Conservation (phyloP, 805 yeast genomes). For the Saccharomycopsis synnaedendra region DNA sequence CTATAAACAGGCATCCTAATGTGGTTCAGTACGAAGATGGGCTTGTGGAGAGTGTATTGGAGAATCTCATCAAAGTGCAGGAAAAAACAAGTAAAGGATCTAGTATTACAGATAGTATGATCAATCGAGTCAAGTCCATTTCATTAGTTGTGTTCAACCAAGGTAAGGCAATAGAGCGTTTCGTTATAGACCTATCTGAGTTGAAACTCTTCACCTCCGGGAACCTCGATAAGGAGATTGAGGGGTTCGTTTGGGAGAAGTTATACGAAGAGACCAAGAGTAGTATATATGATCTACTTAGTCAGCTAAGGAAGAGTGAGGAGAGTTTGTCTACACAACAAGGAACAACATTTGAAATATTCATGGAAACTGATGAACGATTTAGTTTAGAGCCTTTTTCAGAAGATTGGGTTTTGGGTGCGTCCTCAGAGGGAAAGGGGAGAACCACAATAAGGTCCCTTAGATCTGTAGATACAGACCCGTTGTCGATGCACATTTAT, state of each 20-base stretch:
- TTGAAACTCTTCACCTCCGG: background rate
- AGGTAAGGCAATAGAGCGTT: conserved; percentile 3
- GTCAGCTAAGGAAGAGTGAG: conserved; percentile 1
- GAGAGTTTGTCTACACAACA: background rate
- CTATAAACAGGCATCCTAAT: conserved; percentile 12
- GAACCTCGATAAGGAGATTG: conserved; percentile 1
- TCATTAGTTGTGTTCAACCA: conserved; percentile 9
- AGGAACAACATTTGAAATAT: conserved; percentile 3
- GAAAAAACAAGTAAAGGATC: background rate
- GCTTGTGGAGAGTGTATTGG: conserved; percentile 6
- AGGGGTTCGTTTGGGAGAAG: conserved; percentile 8
- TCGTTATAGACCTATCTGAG: conserved; percentile 5
- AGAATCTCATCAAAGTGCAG: conserved; percentile 1
- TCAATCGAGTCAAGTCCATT: conserved; percentile 9
- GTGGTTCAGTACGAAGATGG: conserved; percentile 13
- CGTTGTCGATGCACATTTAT: conserved; percentile 1
- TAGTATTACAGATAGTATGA: background rate
- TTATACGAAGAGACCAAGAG: conserved; percentile 9
- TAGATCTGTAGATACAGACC: conserved; percentile 1
- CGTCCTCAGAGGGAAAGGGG: background rate
- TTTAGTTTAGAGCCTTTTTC: background rate
- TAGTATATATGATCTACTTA: conserved; percentile 7
- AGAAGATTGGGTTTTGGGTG: conserved; percentile 4
- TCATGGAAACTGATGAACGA: conserved; percentile 5
- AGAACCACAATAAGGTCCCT: background rate